These are phyloP conservation scores for Leishmania amazonensis DNA, from an alignment of 208 protist genomes.

Conservation along the genomic window DNA sequence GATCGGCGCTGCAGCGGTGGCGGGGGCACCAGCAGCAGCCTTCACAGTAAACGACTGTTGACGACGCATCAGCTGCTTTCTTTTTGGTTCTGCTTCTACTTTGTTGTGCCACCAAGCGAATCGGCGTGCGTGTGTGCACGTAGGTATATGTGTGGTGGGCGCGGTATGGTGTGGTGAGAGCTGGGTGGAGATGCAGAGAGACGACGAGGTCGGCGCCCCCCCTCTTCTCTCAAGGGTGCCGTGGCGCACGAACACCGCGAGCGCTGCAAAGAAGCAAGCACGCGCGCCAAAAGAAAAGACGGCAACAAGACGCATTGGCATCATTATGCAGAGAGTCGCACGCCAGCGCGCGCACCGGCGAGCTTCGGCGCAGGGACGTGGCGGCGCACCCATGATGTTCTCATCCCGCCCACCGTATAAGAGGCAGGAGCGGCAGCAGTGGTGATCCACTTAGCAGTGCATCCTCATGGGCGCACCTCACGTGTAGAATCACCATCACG, in stretches of 20 bases:
- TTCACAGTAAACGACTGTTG: background rate
- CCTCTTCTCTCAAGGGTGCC: background rate
- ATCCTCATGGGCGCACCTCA: background rate
- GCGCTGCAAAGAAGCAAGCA: background rate
- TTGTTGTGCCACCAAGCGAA: background rate
- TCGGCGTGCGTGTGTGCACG: background rate
- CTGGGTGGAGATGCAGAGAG: background rate
- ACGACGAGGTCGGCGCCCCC: background rate
- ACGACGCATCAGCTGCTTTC: background rate
- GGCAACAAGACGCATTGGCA: background rate
- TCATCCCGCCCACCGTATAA: background rate
- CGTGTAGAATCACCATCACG: background rate
- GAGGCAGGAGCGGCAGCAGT: background rate
- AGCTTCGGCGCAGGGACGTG: background rate
- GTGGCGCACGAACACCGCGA: background rate
- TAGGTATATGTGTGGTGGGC: background rate
- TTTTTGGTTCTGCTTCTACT: background rate
- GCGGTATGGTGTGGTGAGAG: background rate
- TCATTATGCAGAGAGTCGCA: background rate
- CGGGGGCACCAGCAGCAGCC: background rate
- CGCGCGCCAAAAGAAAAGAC: background rate
- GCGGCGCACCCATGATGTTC: background rate
- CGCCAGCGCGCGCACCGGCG: background rate
- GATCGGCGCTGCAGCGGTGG: slow-evolving; percentile 2
- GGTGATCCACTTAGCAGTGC: background rate